phyloP scores from a whole-genome alignment of 1,284 basidiomycete species.

The Blastosporella zonata region DNA sequence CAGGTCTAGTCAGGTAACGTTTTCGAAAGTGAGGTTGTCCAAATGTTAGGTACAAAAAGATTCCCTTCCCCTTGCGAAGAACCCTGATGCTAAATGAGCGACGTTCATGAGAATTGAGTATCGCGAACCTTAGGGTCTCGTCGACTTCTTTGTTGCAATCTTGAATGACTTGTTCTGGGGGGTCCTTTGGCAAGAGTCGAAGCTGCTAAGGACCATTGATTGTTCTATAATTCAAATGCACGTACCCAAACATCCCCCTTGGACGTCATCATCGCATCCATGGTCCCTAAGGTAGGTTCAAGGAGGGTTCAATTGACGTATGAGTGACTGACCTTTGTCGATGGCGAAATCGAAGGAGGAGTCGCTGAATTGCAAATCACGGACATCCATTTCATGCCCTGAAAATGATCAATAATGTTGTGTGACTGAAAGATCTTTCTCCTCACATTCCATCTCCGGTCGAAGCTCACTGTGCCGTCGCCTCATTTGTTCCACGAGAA shows the following conservation, averaged over 20 bases:
- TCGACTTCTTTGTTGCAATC: conserved; percentile 81
- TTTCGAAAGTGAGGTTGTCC: conserved; percentile 90
- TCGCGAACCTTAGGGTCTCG: conserved; percentile 68
- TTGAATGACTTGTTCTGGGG: conserved; percentile 70
- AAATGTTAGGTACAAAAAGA: conserved; percentile 85
- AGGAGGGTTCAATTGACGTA: neutral
- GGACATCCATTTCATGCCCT: conserved; percentile 91
- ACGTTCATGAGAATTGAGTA: neutral
- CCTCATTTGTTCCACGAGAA: conserved; percentile 82
- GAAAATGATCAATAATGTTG: neutral
- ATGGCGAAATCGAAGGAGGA: conserved; percentile 81
- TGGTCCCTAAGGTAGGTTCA: conserved; percentile 47
- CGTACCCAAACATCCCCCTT: conserved; percentile 88
- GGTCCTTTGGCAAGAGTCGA: conserved; percentile 52
- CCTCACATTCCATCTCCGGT: conserved; percentile 77
- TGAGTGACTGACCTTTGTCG: conserved; percentile 65
- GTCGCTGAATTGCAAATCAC: conserved; percentile 66
- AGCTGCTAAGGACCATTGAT: neutral
- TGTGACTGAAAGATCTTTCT: neutral
- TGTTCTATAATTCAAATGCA: conserved; percentile 8
- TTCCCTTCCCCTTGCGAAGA: conserved; percentile 53
- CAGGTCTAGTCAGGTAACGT: conserved; percentile 56
- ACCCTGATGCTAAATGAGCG: conserved; percentile 43
- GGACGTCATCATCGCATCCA: conserved; percentile 92
- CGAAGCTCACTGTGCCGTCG: conserved; percentile 49